Conservation (phyloP, 345 rosid genomes). For the Gossypium longicalyx region DNA sequence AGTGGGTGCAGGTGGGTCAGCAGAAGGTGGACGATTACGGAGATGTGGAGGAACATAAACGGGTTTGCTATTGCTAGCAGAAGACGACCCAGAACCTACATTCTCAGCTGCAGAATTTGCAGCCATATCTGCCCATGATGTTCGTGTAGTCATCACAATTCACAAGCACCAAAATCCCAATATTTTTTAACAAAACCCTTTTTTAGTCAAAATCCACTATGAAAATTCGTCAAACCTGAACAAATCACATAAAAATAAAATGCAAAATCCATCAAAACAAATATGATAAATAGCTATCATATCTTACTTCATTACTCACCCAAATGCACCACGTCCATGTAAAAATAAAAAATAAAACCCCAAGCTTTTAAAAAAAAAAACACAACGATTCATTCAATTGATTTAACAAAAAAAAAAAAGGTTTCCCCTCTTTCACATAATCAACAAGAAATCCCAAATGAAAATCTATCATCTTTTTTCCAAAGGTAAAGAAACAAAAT, state of each 20-base stretch:
- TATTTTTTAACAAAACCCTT: background rate
- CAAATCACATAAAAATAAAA: background rate
- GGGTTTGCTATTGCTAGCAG: constrained; percentile 40
- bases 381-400: background rate
- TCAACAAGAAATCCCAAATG: background rate
- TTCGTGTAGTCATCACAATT: constrained; percentile 50
- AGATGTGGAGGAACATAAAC: constrained; percentile 88
- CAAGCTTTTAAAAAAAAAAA: background rate
- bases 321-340: constrained; percentile 3
- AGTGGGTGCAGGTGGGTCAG: constrained; percentile 51
- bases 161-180: constrained; percentile 10
- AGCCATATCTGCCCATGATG: constrained; percentile 96
- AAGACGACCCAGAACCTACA: constrained; percentile 38
- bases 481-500: background rate
- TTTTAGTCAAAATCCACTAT: constrained; percentile 1
- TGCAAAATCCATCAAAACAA: constrained; percentile 1
- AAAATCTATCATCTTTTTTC: background rate
- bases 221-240: constrained; percentile 18
- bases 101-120: constrained; percentile 84
- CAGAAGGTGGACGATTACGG: constrained; percentile 53
- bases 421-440: background rate
- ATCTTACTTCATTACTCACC: background rate
- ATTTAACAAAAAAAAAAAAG: no score
- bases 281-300: background rate
- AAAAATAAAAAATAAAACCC: background rate